phyloP scores from a whole-genome alignment of 306 rosid genomes.

The Comarum palustre region DNA sequence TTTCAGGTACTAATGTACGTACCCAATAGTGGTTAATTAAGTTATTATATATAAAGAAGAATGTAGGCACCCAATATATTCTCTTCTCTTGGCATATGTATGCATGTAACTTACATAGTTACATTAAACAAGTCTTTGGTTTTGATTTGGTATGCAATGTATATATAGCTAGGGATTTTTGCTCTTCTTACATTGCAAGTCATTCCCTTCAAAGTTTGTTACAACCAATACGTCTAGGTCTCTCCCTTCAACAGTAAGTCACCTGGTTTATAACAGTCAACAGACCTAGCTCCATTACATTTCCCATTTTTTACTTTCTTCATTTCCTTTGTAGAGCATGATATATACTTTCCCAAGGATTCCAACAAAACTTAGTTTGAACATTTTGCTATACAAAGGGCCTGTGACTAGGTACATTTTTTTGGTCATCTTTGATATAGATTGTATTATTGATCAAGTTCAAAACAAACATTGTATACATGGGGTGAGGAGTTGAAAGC shows the following conservation, averaged over 20 bases:
- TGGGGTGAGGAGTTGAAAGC: neutral
- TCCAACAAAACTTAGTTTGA: too few species aligned
- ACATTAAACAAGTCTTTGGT: neutral
- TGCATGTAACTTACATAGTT: neutral
- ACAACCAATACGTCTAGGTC: neutral
- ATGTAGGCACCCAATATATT: neutral
- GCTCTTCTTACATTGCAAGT: neutral
- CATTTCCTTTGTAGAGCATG: too few species aligned
- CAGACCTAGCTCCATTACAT: neutral
- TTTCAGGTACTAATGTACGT: neutral
- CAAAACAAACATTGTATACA: neutral
- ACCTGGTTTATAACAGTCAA: neutral
- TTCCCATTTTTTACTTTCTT: neutral
- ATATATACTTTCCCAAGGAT: neutral
- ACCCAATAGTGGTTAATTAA: neutral
- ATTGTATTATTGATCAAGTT: neutral
- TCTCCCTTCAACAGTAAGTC: neutral
- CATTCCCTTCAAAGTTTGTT: constrained; percentile 9
- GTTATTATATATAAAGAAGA: neutral
- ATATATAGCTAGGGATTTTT: neutral
- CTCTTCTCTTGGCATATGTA: neutral
- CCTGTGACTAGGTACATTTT: neutral
- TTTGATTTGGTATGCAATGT: neutral
- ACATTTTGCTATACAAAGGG: neutral
- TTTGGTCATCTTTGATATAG: neutral